Percentiles rank a stretch among this genome's conserved stretches.
Conservation (phyloP, 192 early-diverging fungal species). For the Coemansia sp. region DNA sequence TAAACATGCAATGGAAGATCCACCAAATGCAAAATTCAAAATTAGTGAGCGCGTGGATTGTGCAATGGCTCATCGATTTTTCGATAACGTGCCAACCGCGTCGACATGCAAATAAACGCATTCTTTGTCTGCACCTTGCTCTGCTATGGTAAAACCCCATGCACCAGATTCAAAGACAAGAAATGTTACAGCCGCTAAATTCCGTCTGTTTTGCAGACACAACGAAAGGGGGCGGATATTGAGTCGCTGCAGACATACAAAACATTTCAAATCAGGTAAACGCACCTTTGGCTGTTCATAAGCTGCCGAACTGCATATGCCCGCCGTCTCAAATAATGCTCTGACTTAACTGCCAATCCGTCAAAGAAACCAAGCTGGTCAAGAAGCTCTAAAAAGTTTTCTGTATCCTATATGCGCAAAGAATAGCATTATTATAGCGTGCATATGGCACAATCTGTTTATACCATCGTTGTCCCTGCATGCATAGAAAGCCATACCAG, state of each 20-base stretch:
- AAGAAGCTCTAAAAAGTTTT: constrained; percentile 13
- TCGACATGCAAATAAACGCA: constrained; percentile 17
- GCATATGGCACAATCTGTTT: neutral
- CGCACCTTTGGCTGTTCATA: constrained; percentile 20
- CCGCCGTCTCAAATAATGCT: constrained; percentile 3
- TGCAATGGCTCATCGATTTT: constrained; percentile 13
- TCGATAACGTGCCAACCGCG: neutral
- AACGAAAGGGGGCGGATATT: neutral
- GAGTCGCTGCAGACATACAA: neutral
- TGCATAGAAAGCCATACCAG: constrained; percentile 8
- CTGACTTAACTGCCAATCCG: constrained; percentile 7
- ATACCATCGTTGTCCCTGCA: constrained; percentile 10
- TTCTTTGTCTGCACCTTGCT: neutral
- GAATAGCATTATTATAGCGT: neutral
- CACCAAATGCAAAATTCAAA: constrained; percentile 6
- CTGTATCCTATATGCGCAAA: constrained; percentile 6
- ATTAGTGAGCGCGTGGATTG: constrained; percentile 3
- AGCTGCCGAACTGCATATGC: constrained; percentile 17
- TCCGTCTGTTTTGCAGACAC: neutral
- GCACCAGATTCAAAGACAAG: too few species aligned
- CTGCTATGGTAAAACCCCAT: neutral
- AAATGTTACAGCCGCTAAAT: neutral
- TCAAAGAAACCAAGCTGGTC: constrained; percentile 12
- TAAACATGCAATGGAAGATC: constrained; percentile 12
- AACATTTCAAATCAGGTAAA: neutral